Conservation (phyloP, 805 yeast species). For the Suhomyces xylopsoci region DNA sequence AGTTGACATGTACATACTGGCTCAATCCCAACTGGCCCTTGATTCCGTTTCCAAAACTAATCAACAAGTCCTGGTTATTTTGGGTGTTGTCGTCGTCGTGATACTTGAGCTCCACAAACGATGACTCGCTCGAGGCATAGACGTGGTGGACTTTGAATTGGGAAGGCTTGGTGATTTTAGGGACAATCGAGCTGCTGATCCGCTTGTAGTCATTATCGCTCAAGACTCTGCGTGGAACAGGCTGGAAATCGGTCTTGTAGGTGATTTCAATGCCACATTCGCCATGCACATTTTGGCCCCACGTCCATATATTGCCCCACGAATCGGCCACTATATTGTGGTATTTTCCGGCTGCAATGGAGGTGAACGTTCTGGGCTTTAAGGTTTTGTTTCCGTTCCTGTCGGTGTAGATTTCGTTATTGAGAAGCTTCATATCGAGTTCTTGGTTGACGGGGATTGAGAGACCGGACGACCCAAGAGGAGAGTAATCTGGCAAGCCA, state of each 20-base stretch:
- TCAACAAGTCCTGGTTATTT: conserved; percentile 23
- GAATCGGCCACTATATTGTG: conserved; percentile 72
- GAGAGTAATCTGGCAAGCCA: conserved; percentile 74
- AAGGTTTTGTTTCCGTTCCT: conserved; percentile 19
- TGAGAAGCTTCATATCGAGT: conserved; percentile 54
- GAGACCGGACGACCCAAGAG: conserved; percentile 51
- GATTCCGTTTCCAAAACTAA: conserved; percentile 80
- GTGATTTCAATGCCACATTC: conserved; percentile 72
- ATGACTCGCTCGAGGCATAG: conserved; percentile 68
- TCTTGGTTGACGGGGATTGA: conserved; percentile 24
- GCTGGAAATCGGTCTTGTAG: conserved; percentile 61
- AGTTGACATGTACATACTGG: conserved; percentile 68
- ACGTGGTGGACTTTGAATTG: conserved; percentile 51
- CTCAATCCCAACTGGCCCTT: conserved; percentile 86
- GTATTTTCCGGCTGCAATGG: conserved; percentile 69
- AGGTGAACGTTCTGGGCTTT: conserved; percentile 45
- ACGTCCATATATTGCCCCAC: conserved; percentile 70
- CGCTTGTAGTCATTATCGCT: conserved; percentile 11
- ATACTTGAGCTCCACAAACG: conserved; percentile 27
- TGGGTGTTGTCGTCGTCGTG: conserved; percentile 14
- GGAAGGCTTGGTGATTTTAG: conserved; percentile 36
- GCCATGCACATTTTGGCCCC: conserved; percentile 86
- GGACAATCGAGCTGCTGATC: conserved; percentile 28
- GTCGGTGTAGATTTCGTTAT: conserved; percentile 37
- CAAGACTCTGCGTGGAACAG: conserved; percentile 58